Base-by-base conservation (phyloP, 2,329 filamentous ascomycete genomes). In the Xylariaceae sp. region DNA sequence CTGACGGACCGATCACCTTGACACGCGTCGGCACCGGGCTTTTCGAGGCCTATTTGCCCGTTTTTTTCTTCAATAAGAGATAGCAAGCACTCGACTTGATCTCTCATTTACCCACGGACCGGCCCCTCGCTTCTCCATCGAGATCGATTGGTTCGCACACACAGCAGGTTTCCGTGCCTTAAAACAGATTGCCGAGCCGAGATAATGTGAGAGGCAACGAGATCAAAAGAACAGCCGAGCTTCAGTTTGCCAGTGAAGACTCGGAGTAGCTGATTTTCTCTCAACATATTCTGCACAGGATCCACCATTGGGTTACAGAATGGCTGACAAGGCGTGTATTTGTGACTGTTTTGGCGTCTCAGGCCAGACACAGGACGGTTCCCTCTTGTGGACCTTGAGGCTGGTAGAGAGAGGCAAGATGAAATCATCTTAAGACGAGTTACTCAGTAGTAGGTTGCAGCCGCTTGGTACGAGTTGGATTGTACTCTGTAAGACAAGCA, bases 161-260 rank as follows among this genome's bases (percentile, higher is more conserved):
- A 44, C 55, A 53, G 59, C 62, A 62, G 53, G 51, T 23, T 59
- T 52, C 64, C 62, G 60, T 53, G 52, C 9, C 37, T 42, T 56
- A 57, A 64, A 55, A 62, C 59, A 65, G 39, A 64, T 58, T 54
- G 48, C 62, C 55, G 55, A 51, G 50, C 52, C 53, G 39, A 54
- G 47, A 51, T 53, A 56, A 62, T 63, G 52, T 45, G 51, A 51
- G 48, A 53, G n/a, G 56, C n/a, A 45, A n/a, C 13, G 13, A 42
- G 13, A n/a, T n/a, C 9, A 45, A 13, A 45, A 45, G 42, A 15
- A 13, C 42, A 15, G 13, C 42, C 13, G 13, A n/a, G 8, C 10
- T n/a, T 3, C 23, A 51, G 17, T 30, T 13, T 34, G 17, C 17
- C 15, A 30, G 13, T 9, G 34, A n/a, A 18, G 4, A 10, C 17